A percentile compares a stretch with the other conserved stretches of the same genome.
Conservation (phyloP, 2,329 filamentous ascomycete genomes). For the Fusarium sp. region DNA sequence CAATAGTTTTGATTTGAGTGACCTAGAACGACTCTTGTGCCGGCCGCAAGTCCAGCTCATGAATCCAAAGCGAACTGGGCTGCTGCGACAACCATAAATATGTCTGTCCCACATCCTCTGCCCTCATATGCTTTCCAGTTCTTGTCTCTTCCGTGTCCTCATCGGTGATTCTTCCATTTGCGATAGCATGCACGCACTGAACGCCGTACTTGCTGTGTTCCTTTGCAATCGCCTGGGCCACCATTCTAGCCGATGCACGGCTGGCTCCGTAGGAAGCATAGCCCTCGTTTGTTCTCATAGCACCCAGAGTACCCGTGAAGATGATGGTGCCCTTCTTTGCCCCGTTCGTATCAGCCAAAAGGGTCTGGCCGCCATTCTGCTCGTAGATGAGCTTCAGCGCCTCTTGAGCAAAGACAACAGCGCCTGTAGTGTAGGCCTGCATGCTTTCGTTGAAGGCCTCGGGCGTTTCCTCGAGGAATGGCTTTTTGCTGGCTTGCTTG, state of each 20-base stretch:
- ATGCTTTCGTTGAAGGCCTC: conserved; percentile 63
- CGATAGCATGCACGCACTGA: conserved; percentile 71
- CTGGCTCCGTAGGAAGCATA: conserved; percentile 69
- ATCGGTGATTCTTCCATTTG: conserved; percentile 67
- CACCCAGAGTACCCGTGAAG: conserved; percentile 68
- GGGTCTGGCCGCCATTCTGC: conserved; percentile 62
- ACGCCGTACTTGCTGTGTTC: conserved; percentile 69
- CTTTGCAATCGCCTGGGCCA: conserved; percentile 67
- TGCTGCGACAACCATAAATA: conserved; percentile 60
- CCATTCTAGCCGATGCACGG: conserved; percentile 64
- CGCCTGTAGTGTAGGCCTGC: conserved; percentile 66
- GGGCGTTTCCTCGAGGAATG: conserved; percentile 67
- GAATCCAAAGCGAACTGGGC: conserved; percentile 35
- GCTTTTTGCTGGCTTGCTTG: conserved; percentile 67
- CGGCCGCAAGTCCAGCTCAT: conserved; percentile 41
- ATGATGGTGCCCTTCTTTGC: conserved; percentile 70
- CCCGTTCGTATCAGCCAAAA: conserved; percentile 59
- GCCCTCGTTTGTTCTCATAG: conserved; percentile 65
- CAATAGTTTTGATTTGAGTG: no score
- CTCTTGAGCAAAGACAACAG: conserved; percentile 68
- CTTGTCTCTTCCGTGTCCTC: conserved; percentile 62
- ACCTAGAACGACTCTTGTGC: conserved; percentile 33
- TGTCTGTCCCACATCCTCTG: conserved; percentile 68
- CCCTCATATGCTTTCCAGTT: conserved; percentile 68
- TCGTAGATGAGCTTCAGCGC: conserved; percentile 64